Conservation (phyloP, 1,139 yeast genomes). For the Taphrina confusa region DNA sequence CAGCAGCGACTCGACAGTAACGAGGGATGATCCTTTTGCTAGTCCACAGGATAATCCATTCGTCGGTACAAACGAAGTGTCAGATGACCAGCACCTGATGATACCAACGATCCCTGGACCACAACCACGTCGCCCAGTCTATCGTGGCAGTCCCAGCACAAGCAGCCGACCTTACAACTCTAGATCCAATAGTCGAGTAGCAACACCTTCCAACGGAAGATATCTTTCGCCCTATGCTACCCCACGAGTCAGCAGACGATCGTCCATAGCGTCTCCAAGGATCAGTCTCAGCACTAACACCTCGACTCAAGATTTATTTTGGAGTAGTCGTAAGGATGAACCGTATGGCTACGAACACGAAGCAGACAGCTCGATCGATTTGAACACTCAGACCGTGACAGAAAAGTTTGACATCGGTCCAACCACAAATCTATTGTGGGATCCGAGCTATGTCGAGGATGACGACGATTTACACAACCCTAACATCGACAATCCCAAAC, state of each 20-base stretch:
- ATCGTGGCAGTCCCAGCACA: neutral
- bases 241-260: slow-evolving; percentile 17
- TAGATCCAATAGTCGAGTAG: slow-evolving; percentile 5
- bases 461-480: slow-evolving; percentile 38
- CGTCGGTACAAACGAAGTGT: neutral
- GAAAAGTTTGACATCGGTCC: slow-evolving; percentile 29
- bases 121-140: neutral
- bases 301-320: slow-evolving; percentile 14
- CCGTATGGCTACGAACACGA: slow-evolving; percentile 26
- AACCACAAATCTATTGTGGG: slow-evolving; percentile 30
- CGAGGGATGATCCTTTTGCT: slow-evolving; percentile 8
- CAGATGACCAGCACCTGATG: neutral
- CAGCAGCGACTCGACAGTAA: neutral
- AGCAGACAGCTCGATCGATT: slow-evolving; percentile 1
- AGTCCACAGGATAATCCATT: slow-evolving; percentile 17
- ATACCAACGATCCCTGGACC: slow-evolving; percentile 21
- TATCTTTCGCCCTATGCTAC: slow-evolving; percentile 23
- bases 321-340: slow-evolving; percentile 13
- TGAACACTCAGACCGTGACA: slow-evolving; percentile 26
- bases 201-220: slow-evolving; percentile 11
- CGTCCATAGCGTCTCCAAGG: slow-evolving; percentile 10
- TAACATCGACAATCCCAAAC: slow-evolving; percentile 21
- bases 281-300: slow-evolving; percentile 1
- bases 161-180: neutral
- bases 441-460: slow-evolving; percentile 35